These are phyloP conservation scores for Arthromyces matolae DNA, from an alignment of 768 basidiomycete species.

Conservation along the genomic window DNA sequence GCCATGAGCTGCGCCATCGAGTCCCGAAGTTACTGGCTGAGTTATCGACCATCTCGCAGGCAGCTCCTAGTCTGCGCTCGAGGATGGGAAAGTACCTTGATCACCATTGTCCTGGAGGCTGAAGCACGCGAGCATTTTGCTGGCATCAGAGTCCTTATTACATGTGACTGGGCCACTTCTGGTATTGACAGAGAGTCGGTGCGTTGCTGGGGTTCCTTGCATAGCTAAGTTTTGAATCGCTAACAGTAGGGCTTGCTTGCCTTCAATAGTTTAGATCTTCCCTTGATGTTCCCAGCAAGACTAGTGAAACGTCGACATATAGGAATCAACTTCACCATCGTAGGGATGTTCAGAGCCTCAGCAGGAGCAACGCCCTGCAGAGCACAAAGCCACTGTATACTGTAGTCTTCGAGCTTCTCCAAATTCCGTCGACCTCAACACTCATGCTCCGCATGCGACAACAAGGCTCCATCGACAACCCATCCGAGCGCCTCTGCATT, in stretches of 20 bases:
- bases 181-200: not conserved
- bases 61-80: not conserved
- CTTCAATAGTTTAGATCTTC: not conserved
- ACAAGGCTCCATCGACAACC: not conserved
- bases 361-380: not conserved
- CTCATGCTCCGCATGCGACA: not conserved
- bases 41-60: not conserved
- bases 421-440: not conserved
- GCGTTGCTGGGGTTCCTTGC: too few species aligned
- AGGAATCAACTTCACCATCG: not conserved
- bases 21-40: not conserved
- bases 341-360: not conserved
- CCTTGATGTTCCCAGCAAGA: not conserved
- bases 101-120: not conserved
- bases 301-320: not conserved
- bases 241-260: not conserved
- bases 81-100: not conserved
- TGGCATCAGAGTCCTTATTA: not conserved
- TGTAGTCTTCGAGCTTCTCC: slow-evolving; percentile 2
- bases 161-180: not conserved
- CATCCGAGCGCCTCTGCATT: slow-evolving; percentile 1
- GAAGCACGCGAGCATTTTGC: not conserved
- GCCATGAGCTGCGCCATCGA: too few species aligned
- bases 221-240: not conserved
- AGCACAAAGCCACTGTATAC: not conserved